Evolutionary conservation across 1,139 yeast species (phyloP).

Genomic region (Geotrichum fermentans): DNA sequence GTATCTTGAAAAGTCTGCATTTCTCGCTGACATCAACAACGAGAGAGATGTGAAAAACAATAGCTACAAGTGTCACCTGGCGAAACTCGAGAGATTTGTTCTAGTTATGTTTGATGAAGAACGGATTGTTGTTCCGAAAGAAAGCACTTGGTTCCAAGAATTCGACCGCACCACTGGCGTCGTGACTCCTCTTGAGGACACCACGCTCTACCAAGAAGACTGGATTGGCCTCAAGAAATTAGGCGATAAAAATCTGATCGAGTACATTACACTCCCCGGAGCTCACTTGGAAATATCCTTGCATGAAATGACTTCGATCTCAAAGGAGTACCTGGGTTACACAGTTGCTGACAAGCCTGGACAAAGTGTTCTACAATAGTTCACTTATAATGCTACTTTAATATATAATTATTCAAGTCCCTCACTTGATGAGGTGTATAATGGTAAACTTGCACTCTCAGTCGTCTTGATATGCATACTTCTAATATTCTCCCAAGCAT

Average conservation of each 20-base stretch:
- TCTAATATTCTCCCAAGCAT: slow-evolving; percentile 22
- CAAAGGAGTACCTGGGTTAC: background rate
- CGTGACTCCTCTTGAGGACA: slow-evolving; percentile 46
- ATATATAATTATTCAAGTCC: background rate
- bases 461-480: slow-evolving; percentile 27
- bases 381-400: background rate
- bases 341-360: background rate
- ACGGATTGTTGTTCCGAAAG: slow-evolving; percentile 65
- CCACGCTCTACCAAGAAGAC: slow-evolving; percentile 50
- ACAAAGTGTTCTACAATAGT: background rate
- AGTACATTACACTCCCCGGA: slow-evolving; percentile 52
- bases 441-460: slow-evolving; percentile 28
- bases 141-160: slow-evolving; percentile 62
- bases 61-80: slow-evolving; percentile 45
- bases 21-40: slow-evolving; percentile 63
- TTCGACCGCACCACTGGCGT: slow-evolving; percentile 44
- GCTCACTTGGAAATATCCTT: slow-evolving; percentile 55
- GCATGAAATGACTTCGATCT: slow-evolving; percentile 1
- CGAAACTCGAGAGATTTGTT: slow-evolving; percentile 48
- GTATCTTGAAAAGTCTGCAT: slow-evolving; percentile 49
- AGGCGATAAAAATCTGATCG: slow-evolving; percentile 43
- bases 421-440: slow-evolving; percentile 9
- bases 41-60: slow-evolving; percentile 42
- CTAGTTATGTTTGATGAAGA: slow-evolving; percentile 59
- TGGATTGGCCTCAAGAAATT: slow-evolving; percentile 55